Conservation (phyloP, 2,329 filamentous ascomycete genomes). For the Hypoxylon sp. region DNA sequence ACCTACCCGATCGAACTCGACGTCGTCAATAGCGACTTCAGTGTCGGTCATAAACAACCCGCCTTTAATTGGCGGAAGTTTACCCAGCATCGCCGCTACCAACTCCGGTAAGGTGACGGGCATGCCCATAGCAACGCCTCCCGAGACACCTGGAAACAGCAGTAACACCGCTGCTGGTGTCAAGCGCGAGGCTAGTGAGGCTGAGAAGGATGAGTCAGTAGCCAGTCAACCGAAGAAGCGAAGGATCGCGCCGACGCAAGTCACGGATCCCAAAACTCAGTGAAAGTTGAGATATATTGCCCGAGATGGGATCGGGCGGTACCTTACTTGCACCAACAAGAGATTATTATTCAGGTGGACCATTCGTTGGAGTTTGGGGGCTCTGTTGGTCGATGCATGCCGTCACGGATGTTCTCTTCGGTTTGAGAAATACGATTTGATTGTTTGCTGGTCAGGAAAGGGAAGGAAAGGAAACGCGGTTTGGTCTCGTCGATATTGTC, state of each 20-base stretch:
- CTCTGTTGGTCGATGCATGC: constrained; percentile 18
- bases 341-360: constrained; percentile 11
- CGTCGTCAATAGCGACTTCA: constrained; percentile 82
- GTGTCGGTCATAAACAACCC: constrained; percentile 79
- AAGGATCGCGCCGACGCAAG: constrained; percentile 76
- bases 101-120: constrained; percentile 73
- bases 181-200: constrained; percentile 70
- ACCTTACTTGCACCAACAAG: constrained; percentile 17
- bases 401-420: constrained; percentile 9
- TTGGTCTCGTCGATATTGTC: constrained; percentile 15
- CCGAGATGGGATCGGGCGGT: neutral
- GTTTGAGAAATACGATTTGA: constrained; percentile 17
- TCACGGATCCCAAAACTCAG: constrained; percentile 54
- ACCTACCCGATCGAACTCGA: constrained; percentile 86
- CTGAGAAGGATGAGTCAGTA: constrained; percentile 65
- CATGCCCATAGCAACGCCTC: constrained; percentile 87
- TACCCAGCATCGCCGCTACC: constrained; percentile 81
- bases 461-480: constrained; percentile 17
- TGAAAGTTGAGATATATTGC: neutral
- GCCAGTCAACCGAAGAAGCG: constrained; percentile 73
- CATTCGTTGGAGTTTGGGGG: constrained; percentile 30
- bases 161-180: constrained; percentile 63
- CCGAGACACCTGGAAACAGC: constrained; percentile 82
- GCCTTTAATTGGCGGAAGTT: constrained; percentile 79
- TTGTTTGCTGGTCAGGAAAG: constrained; percentile 30